phyloP scores from a whole-genome alignment of 1,284 basidiomycete species.

The Neolentinus lepideus region DNA sequence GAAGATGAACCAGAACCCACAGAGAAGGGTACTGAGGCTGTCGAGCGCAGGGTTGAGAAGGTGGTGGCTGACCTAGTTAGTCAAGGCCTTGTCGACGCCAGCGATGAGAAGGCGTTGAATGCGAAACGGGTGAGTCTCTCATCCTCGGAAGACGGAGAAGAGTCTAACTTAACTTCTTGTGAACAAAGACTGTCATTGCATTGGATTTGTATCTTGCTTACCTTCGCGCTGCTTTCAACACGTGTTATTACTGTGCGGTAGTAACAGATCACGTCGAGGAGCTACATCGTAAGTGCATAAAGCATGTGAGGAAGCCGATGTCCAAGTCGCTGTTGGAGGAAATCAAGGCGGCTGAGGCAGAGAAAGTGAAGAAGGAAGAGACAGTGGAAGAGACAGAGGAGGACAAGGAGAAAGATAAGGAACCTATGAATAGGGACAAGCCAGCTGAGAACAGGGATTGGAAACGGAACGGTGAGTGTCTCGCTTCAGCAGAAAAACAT shows the following conservation, averaged over 20 bases:
- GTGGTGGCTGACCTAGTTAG: constrained; percentile 60
- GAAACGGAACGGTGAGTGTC: constrained; percentile 58
- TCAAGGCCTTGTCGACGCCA: constrained; percentile 47
- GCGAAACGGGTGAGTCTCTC: constrained; percentile 52
- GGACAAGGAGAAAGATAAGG: constrained; percentile 18
- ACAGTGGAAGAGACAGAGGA: constrained; percentile 24
- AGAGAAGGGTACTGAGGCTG: constrained; percentile 58
- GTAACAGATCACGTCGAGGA: constrained; percentile 90
- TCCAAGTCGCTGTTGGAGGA: constrained; percentile 53
- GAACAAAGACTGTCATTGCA: constrained; percentile 53
- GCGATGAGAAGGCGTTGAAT: constrained; percentile 57
- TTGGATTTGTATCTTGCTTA: constrained; percentile 84
- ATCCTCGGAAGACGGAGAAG: constrained; percentile 4
- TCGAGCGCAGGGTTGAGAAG: constrained; percentile 72
- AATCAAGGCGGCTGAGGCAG: constrained; percentile 37
- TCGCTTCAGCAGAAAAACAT: constrained; percentile 1
- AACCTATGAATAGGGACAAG: constrained; percentile 28
- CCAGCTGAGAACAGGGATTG: constrained; percentile 45
- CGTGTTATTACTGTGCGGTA: constrained; percentile 94
- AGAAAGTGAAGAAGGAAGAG: constrained; percentile 27
- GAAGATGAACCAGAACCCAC: constrained; percentile 50
- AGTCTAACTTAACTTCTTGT: neutral
- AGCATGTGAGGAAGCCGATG: constrained; percentile 76
- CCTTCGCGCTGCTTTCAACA: constrained; percentile 78
- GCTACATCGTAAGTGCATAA: constrained; percentile 88